Base-by-base conservation (phyloP, 306 rosid genomes). In the Cicer yamashitae region DNA sequence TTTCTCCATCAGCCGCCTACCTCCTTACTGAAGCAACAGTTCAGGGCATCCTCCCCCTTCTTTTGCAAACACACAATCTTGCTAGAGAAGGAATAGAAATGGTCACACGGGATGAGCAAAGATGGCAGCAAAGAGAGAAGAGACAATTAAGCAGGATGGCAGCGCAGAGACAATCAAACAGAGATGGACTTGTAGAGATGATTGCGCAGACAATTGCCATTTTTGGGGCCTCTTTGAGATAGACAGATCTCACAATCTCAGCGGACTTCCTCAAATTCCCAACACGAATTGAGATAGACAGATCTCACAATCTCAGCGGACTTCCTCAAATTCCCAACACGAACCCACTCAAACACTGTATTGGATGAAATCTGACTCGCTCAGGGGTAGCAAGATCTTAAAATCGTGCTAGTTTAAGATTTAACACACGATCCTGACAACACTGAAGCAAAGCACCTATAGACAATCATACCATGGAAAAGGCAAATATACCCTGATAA, bases 371-470 rank as follows among this genome's bases (percentile, higher is more conserved):
- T 52, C 58, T 52, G 7, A 53, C 30, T 53, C 4, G 59, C 4
- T 0, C 59, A 22, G 34, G 14, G 40, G 12, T 17, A 54, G 12
- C 30, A 52, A 14, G 20, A 17, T 18, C 5, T n/a, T 10, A 57
- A 57, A 22, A 57, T 22, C 8, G 8, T 22, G 61, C 30, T 7
- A 57, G 8, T 22, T 57, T 4, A 56, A 6, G 13, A 20, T 56
- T 22, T 10, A 56, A 56, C n/a, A 10, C n/a, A 8, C 14, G 6
- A 57, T 57, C 63, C 10, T 57, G 63, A 5, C 8, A 57, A 20
- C 3, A 25, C 39, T 22, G 7, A 22, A 57, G 63, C 54, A 70
- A 70, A 18, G 56, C 73, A 52, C 58, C 78, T 10, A 76, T 8
- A 38, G 34, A 60, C 58, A 25, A 59, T 68, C 41, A 8, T 12